Evolutionary conservation across 163 green algal species (phyloP).

Genomic region (Scenedesmus sp.): DNA sequence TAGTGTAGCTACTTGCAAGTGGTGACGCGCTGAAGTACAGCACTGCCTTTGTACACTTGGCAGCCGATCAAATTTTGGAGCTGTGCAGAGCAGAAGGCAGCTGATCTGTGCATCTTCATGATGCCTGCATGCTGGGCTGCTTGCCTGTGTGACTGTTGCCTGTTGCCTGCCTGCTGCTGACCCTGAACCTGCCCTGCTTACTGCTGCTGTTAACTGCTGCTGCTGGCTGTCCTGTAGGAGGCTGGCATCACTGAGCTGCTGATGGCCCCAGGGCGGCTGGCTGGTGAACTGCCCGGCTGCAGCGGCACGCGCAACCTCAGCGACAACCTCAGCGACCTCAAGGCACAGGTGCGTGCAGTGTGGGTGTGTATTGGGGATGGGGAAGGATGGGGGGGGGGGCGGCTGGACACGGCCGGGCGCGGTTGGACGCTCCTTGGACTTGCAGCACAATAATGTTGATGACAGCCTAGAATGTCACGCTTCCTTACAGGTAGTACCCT

Average conservation of each 20-base stretch:
- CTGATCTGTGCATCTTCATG: background rate
- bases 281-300: slow-evolving; percentile 68
- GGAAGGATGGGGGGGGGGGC: background rate
- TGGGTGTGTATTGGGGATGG: background rate
- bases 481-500: too few relatives aligned
- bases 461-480: too few relatives aligned
- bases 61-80: background rate
- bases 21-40: too few relatives aligned
- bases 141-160: background rate
- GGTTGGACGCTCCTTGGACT: slow-evolving; percentile 17
- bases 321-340: slow-evolving; percentile 96
- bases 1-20: too few relatives aligned
- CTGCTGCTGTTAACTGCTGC: background rate
- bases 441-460: background rate
- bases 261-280: slow-evolving; percentile 74
- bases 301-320: slow-evolving; percentile 86
- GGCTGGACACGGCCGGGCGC: background rate
- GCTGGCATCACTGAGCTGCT: slow-evolving; percentile 89
- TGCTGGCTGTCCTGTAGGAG: slow-evolving; percentile 69
- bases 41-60: too few relatives aligned
- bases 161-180: background rate
- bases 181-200: background rate
- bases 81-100: background rate
- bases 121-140: background rate
- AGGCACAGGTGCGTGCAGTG: slow-evolving; percentile 79